Conservation (phyloP, 2,329 filamentous ascomycete species). For the Colletotrichum caudatum region DNA sequence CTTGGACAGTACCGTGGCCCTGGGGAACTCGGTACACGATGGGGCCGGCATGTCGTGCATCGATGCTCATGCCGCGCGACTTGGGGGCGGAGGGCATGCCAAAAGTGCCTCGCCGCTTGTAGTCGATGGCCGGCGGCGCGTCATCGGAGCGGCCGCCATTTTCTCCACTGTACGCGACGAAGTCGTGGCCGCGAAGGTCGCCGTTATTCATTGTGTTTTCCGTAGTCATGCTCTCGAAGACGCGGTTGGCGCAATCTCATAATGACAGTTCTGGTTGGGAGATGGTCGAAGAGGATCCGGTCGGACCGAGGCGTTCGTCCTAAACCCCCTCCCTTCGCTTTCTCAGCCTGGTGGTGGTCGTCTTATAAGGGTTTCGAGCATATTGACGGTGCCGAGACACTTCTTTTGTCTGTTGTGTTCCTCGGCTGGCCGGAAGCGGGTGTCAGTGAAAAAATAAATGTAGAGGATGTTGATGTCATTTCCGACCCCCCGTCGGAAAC, state of each 20-base stretch:
- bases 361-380: background rate
- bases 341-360: background rate
- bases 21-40: constrained; percentile 47
- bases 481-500: background rate
- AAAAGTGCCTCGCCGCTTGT: constrained; percentile 14
- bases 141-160: background rate
- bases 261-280: background rate
- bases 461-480: background rate
- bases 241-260: constrained; percentile 14
- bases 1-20: constrained; percentile 57
- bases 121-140: background rate
- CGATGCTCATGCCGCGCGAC: background rate
- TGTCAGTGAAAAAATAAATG: background rate
- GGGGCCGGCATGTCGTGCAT: background rate
- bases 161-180: background rate
- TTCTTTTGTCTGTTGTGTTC: background rate
- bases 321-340: background rate
- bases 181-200: background rate
- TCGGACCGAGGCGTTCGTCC: background rate
- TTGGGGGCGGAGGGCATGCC: background rate
- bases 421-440: background rate
- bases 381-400: background rate
- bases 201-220: constrained; percentile 27
- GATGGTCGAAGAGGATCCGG: background rate
- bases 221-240: background rate